These are phyloP conservation scores for Metschnikowia cerradonensis DNA, from an alignment of 805 yeast species.

Conservation along the genomic window DNA sequence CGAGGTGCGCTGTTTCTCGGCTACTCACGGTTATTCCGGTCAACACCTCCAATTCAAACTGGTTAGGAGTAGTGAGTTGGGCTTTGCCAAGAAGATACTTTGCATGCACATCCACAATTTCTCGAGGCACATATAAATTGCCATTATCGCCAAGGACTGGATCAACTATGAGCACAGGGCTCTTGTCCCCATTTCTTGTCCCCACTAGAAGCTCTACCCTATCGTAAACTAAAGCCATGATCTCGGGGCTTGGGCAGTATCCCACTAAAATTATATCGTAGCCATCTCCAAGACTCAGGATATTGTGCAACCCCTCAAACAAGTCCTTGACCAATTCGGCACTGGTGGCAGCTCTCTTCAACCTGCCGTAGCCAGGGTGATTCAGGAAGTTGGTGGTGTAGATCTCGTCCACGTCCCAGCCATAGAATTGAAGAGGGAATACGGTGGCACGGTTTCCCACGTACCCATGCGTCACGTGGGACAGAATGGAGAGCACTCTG, in stretches of 20 bases:
- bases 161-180: slow-evolving; percentile 66
- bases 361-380: slow-evolving; percentile 19
- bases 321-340: slow-evolving; percentile 46
- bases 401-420: slow-evolving; percentile 20
- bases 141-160: slow-evolving; percentile 95
- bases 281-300: slow-evolving; percentile 31
- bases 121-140: slow-evolving; percentile 63
- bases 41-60: slow-evolving; percentile 78
- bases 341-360: slow-evolving; percentile 29
- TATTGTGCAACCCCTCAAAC: slow-evolving; percentile 50
- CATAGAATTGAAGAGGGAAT: slow-evolving; percentile 16
- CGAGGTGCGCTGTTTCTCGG: slow-evolving; percentile 32
- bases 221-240: slow-evolving; percentile 47
- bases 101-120: slow-evolving; percentile 50
- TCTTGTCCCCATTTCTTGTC: slow-evolving; percentile 23
- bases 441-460: slow-evolving; percentile 19
- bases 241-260: slow-evolving; percentile 60
- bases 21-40: slow-evolving; percentile 44
- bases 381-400: slow-evolving; percentile 20
- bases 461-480: slow-evolving; percentile 19
- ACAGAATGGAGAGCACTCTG: slow-evolving; percentile 17
- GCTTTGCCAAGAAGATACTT: slow-evolving; percentile 52
- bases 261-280: slow-evolving; percentile 78
- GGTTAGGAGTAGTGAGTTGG: slow-evolving; percentile 77
- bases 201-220: slow-evolving; percentile 34